A percentile compares a stretch with the other conserved stretches of the same genome.
Conservation (phyloP, 257 asterid species). For the Prunella vulgaris region DNA sequence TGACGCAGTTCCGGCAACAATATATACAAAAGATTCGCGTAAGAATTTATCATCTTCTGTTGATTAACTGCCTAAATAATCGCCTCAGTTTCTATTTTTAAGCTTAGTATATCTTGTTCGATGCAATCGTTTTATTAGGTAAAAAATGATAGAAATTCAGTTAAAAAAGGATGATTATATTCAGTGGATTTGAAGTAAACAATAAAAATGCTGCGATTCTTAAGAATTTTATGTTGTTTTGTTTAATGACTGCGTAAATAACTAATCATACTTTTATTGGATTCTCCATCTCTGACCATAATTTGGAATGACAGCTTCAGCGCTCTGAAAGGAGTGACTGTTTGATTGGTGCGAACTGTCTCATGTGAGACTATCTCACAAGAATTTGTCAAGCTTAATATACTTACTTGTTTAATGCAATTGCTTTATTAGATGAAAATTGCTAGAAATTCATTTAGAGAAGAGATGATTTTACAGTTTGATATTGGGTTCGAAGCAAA, state of each 20-base stretch:
- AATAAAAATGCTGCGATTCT: background rate
- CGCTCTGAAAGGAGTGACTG: too few relatives aligned
- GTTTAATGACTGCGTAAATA: background rate
- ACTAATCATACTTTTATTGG: too few relatives aligned
- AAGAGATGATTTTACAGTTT: background rate
- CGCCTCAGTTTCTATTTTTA: background rate
- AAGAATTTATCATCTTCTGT: slow-evolving; percentile 12
- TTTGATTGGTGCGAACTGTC: too few relatives aligned
- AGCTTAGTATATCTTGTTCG: background rate
- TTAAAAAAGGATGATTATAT: background rate
- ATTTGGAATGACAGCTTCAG: too few relatives aligned
- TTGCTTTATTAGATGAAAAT: background rate
- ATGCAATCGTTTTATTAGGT: background rate
- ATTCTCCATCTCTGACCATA: too few relatives aligned
- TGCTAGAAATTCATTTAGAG: background rate
- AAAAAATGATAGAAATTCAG: background rate
- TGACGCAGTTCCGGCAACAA: slow-evolving; percentile 49
- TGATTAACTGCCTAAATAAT: background rate
- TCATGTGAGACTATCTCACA: too few relatives aligned
- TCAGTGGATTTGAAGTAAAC: background rate
- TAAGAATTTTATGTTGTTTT: slow-evolving; percentile 22
- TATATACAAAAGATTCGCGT: slow-evolving; percentile 60
- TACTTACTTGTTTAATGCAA: too few relatives aligned
- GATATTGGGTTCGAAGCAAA: background rate
- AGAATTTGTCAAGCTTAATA: too few relatives aligned